Percentiles rank a stretch among this genome's conserved stretches.
Evolutionary conservation across 2,329 filamentous ascomycete species (phyloP).

Genomic region (Calonectria pseudoreteaudii): DNA sequence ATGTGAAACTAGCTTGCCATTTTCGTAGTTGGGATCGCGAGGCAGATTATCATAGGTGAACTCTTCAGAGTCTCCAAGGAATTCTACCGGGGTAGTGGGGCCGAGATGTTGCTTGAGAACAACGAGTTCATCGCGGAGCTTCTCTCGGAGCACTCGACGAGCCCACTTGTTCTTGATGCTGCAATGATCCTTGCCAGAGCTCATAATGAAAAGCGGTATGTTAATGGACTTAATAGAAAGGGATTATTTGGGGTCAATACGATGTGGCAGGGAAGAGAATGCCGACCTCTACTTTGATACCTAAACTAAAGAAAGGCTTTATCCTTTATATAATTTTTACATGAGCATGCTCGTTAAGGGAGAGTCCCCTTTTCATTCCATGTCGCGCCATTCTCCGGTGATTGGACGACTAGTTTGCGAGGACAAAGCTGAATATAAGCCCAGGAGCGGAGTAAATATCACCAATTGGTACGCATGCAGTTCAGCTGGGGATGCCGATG

Average conservation of each 20-base stretch:
- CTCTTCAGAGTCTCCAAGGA: neutral
- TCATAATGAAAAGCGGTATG: neutral
- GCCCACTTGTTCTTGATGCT: neutral
- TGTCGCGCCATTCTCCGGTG: neutral
- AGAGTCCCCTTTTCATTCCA: neutral
- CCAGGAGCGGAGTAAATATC: neutral
- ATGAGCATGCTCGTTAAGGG: accelerated
- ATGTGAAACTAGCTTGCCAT: neutral
- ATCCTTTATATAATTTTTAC: neutral
- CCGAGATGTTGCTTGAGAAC: neutral
- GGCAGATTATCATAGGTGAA: neutral
- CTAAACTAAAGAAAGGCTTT: neutral
- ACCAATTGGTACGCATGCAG: neutral
- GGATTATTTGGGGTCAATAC: neutral
- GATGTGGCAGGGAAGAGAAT: neutral
- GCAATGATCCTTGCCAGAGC: neutral
- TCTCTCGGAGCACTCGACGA: neutral
- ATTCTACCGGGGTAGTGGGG: neutral
- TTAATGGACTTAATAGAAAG: neutral
- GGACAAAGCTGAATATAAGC: neutral
- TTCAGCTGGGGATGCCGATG: neutral
- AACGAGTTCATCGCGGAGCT: neutral
- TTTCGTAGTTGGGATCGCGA: neutral
- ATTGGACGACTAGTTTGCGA: neutral
- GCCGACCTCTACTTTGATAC: neutral